phyloP scores from a whole-genome alignment of 257 asterid genomes.

The Rhazya stricta region DNA sequence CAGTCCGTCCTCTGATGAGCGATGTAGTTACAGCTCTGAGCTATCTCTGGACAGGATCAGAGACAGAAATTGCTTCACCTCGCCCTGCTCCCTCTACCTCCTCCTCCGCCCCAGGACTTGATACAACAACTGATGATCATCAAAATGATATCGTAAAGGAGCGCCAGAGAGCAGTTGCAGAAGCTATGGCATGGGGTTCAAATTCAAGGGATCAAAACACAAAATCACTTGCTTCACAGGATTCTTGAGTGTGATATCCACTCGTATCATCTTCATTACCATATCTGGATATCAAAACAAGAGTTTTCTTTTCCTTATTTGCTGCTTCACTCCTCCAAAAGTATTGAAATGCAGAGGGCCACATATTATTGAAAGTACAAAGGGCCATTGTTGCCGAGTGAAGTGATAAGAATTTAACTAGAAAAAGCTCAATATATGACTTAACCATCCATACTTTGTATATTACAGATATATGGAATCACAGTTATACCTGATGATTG shows the following conservation, averaged over 20 bases:
- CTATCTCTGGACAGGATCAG: constrained; percentile 43
- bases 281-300: not conserved
- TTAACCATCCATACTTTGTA: not conserved
- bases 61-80: constrained; percentile 17
- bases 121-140: constrained; percentile 8
- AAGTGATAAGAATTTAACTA: not conserved
- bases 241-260: constrained; percentile 20
- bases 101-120: constrained; percentile 10
- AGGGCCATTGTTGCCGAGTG: not conserved
- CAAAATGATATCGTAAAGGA: constrained; percentile 29
- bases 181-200: constrained; percentile 91
- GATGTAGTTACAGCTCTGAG: constrained; percentile 92
- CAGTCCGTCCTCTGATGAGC: constrained; percentile 60
- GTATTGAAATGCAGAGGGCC: too few relatives aligned
- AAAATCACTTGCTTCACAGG: constrained; percentile 15
- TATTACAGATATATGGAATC: not conserved
- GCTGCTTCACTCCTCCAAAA: not conserved
- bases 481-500: not conserved
- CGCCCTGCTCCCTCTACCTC: constrained; percentile 21
- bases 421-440: not conserved
- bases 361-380: too few relatives aligned
- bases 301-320: not conserved
- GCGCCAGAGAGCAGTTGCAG: constrained; percentile 68
- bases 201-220: constrained; percentile 37
- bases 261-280: not conserved